These are phyloP conservation scores for Pichia terricola DNA, from an alignment of 1,139 yeast species.

Conservation along the genomic window DNA sequence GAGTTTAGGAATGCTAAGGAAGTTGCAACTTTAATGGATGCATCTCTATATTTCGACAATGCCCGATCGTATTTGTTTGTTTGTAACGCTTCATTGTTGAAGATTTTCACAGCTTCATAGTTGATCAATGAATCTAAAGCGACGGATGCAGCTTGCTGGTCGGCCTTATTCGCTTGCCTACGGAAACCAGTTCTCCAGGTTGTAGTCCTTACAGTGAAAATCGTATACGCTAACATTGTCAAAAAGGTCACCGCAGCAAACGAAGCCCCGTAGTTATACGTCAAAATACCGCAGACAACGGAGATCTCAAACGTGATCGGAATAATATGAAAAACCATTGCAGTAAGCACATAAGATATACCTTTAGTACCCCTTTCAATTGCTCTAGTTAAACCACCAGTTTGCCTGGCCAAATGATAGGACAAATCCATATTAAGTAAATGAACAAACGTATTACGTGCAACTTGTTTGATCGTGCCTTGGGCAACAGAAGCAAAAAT, in stretches of 20 bases:
- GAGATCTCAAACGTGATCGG: constrained; percentile 90
- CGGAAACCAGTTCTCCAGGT: constrained; percentile 95
- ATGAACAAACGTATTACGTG: constrained; percentile 78
- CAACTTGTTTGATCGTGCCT: constrained; percentile 84
- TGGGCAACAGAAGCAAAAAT: constrained; percentile 94
- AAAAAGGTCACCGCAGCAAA: constrained; percentile 84
- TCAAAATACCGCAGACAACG: constrained; percentile 86
- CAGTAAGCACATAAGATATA: constrained; percentile 81
- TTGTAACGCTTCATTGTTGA: constrained; percentile 80
- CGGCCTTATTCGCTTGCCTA: constrained; percentile 87
- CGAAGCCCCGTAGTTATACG: constrained; percentile 81
- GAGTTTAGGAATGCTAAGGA: constrained; percentile 84
- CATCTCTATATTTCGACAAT: constrained; percentile 63
- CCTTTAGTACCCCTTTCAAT: constrained; percentile 98
- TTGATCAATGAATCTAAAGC: constrained; percentile 91
- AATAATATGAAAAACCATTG: constrained; percentile 93
- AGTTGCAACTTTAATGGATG: constrained; percentile 83
- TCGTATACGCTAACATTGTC: constrained; percentile 81
- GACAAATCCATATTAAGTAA: constrained; percentile 76
- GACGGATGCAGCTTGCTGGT: constrained; percentile 86
- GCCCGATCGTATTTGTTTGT: constrained; percentile 75
- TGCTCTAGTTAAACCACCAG: constrained; percentile 94
- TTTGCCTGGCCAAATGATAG: constrained; percentile 84
- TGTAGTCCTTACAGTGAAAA: constrained; percentile 85
- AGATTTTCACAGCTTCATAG: constrained; percentile 89